Evolutionary conservation across 2,329 filamentous ascomycete species (phyloP), one percentile per base, ranked within the genome.

Genomic region (Venturia carpophila): DNA sequence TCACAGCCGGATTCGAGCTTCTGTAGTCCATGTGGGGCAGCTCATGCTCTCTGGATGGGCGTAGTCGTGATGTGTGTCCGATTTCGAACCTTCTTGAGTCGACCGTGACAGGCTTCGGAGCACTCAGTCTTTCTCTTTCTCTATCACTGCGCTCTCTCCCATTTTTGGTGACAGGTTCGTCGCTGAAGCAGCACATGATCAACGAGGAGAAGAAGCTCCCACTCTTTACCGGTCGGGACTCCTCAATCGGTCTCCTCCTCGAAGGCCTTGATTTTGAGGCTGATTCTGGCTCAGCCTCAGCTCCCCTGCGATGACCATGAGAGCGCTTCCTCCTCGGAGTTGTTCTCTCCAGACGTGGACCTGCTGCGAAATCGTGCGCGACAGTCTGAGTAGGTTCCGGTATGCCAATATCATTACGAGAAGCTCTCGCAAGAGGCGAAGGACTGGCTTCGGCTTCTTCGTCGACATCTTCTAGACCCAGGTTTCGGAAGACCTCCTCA

Each of bases 391-490:
- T 27, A 7, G 63, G 49, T 49, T 63, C 61, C 17, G 61, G 61
- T 47, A 63, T 63, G n/a, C 43, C n/a, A 30, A 39, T 21, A 3
- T 30, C 34, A 49, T 45, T n/a, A 11, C 37, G 42, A 27, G 61
- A 47, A 30, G 24, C 5, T 19, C 21, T 34, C 4, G 19, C n/a
- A 11, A 37, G 34, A 34, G 61, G 45, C 43, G 61, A 49, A 21
- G 52, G 30, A n/a, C 52, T 52, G 17, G 41, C 64, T 34, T 65
- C 47, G 17, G 17, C 64, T 24, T 62, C 55, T n/a, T 65, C 64
- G n/a, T 61, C 56, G 9, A 65, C 64, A 41, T 66, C 64, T 39
- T 66, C 64, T 21, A 66, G 60, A 15, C 64, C 64, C 30, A 66
- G 39, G 27, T 49, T 62, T 37, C 60, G 24, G 27, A 66, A 66